These are phyloP conservation scores for Phytopythium kandeliae DNA, from an alignment of 352 stramenopile genomes.

Conservation along the genomic window DNA sequence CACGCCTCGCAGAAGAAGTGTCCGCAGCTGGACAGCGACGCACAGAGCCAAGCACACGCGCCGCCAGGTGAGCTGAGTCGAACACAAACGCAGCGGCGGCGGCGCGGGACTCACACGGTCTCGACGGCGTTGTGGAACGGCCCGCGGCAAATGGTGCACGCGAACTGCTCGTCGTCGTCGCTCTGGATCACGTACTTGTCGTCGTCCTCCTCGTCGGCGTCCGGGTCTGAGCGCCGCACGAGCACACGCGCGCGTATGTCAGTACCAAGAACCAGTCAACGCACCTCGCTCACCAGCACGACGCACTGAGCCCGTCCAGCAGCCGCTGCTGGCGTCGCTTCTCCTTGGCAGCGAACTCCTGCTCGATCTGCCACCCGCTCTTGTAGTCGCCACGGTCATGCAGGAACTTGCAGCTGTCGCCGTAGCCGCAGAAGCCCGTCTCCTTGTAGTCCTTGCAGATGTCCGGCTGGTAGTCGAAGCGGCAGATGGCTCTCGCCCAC, in stretches of 20 bases:
- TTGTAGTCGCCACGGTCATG: conserved; percentile 98
- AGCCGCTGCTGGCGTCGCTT: conserved; percentile 83
- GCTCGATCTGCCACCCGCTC: conserved; percentile 96
- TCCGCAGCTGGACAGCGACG: conserved; percentile 48
- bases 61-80: no score
- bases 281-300: background rate
- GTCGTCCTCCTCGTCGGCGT: conserved; percentile 50
- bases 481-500: conserved; percentile 92
- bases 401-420: conserved; percentile 96
- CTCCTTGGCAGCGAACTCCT: conserved; percentile 93
- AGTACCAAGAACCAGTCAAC: background rate
- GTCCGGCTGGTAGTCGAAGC: conserved; percentile 97
- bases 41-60: background rate
- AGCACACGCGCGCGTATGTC: background rate
- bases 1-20: conserved; percentile 97
- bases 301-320: conserved; percentile 34
- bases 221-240: conserved; percentile 12
- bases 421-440: conserved; percentile 98
- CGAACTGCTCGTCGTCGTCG: conserved; percentile 86
- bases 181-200: conserved; percentile 60
- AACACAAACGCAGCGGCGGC: no score
- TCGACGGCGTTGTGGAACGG: conserved; percentile 93
- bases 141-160: conserved; percentile 93
- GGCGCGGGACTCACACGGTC: conserved; percentile 51
- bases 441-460: conserved; percentile 99